Conservation (phyloP, 257 asterid species). For the Solanum bukasovii region DNA sequence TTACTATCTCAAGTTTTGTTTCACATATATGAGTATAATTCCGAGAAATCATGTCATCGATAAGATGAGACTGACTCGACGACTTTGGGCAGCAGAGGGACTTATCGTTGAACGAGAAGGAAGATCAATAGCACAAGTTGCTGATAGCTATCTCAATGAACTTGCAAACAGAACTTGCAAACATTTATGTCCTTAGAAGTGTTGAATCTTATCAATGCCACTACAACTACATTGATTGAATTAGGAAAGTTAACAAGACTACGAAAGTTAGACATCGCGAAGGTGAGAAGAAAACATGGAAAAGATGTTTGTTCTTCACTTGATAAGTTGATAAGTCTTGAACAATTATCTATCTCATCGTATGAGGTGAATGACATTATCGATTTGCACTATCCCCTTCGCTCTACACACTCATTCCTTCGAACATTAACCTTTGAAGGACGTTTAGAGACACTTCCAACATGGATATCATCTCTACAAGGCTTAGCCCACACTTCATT, state of each 20-base stretch:
- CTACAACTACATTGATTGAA: background rate
- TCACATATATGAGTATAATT: slow-evolving; percentile 12
- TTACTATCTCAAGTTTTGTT: slow-evolving; percentile 11
- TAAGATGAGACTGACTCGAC: background rate
- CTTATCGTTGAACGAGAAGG: slow-evolving; percentile 1
- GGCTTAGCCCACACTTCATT: background rate
- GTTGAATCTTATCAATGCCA: background rate
- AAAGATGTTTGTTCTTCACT: slow-evolving; percentile 3
- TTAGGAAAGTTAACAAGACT: slow-evolving; percentile 11
- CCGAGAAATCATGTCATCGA: slow-evolving; percentile 3
- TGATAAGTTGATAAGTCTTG: background rate
- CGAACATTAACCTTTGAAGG: no score
- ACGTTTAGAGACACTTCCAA: background rate
- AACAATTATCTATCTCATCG: background rate
- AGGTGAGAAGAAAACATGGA: slow-evolving; percentile 14
- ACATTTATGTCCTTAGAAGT: background rate
- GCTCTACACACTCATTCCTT: no score
- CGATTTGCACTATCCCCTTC: background rate
- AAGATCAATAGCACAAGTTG: slow-evolving; percentile 9
- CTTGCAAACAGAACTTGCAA: slow-evolving; percentile 11
- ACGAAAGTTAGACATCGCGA: slow-evolving; percentile 7
- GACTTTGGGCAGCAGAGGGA: slow-evolving; percentile 14
- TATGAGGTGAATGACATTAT: background rate
- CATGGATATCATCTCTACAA: slow-evolving; percentile 13
- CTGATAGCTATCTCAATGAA: slow-evolving; percentile 9